Evolutionary conservation across 2,329 filamentous ascomycete genomes (phyloP).

Genomic region (Didymosphaeria variabile): DNA sequence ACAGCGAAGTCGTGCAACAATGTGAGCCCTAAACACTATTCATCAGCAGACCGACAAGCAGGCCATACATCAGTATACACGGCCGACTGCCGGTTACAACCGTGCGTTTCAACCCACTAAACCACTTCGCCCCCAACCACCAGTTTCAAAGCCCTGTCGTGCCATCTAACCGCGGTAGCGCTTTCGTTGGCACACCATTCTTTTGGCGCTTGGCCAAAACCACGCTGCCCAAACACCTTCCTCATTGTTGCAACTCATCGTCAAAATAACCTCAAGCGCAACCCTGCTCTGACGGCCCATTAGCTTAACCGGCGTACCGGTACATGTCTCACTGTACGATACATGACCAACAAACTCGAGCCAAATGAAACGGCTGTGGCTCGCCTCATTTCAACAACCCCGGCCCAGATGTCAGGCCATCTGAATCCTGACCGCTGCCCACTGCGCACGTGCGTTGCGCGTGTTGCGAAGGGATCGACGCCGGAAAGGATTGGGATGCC

Average conservation of each 20-base stretch:
- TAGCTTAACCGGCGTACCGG: background rate
- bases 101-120: background rate
- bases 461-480: conserved; percentile 5
- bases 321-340: background rate
- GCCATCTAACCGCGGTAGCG: background rate
- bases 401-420: conserved; percentile 5
- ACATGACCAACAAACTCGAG: background rate
- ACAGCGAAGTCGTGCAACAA: background rate
- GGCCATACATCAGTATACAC: background rate
- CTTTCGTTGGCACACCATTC: background rate
- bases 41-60: background rate
- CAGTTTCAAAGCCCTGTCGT: background rate
- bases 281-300: background rate
- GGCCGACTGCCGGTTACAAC: conserved; percentile 6
- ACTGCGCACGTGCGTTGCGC: conserved; percentile 2
- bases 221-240: background rate
- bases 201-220: no score
- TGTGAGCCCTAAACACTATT: background rate
- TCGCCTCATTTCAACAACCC: background rate
- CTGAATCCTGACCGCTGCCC: background rate
- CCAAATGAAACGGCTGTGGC: background rate
- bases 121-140: conserved; percentile 1
- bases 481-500: conserved; percentile 9
- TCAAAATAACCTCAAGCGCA: conserved; percentile 6
- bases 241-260: background rate